A percentile compares a stretch with the other conserved stretches of the same genome.
These are phyloP conservation scores for Cicer arietinum DNA, from an alignment of 306 rosid species.

Conservation along the genomic window DNA sequence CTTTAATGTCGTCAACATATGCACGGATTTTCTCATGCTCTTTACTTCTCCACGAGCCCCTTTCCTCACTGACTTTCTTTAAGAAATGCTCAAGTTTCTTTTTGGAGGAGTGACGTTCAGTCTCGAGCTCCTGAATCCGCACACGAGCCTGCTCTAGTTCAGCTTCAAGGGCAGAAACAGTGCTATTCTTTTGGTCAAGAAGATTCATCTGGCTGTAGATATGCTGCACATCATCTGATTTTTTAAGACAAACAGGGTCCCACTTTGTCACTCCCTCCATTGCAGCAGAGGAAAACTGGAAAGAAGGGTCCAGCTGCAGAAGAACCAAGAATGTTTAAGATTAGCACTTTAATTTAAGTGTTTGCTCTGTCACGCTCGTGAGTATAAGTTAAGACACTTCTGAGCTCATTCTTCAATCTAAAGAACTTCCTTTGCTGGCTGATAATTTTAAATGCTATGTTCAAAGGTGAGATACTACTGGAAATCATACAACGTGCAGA, in stretches of 20 bases:
- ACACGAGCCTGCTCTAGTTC: constrained; percentile 80
- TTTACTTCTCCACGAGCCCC: constrained; percentile 75
- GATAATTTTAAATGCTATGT: constrained; percentile 33
- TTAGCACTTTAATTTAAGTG: constrained; percentile 11
- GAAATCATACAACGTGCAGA: constrained; percentile 19
- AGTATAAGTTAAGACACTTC: neutral
- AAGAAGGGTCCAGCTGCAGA: constrained; percentile 60
- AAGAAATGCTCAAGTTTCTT: constrained; percentile 84
- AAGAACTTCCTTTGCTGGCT: constrained; percentile 11
- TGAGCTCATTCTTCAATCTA: neutral
- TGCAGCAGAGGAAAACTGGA: constrained; percentile 66
- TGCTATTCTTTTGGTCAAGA: constrained; percentile 70
- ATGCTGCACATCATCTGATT: constrained; percentile 64
- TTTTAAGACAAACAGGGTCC: constrained; percentile 75
- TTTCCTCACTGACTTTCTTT: constrained; percentile 84
- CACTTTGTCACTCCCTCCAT: constrained; percentile 95
- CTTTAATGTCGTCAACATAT: constrained; percentile 71
- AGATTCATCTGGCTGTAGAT: constrained; percentile 68
- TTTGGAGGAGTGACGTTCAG: constrained; percentile 72
- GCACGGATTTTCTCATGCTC: constrained; percentile 94
- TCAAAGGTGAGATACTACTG: neutral
- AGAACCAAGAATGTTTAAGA: constrained; percentile 14
- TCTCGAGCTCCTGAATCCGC: constrained; percentile 82
- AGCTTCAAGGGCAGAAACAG: constrained; percentile 78
- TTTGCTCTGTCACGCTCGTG: neutral